These are phyloP conservation scores for Metschnikowia matae DNA, from an alignment of 805 yeast species.

Conservation along the genomic window DNA sequence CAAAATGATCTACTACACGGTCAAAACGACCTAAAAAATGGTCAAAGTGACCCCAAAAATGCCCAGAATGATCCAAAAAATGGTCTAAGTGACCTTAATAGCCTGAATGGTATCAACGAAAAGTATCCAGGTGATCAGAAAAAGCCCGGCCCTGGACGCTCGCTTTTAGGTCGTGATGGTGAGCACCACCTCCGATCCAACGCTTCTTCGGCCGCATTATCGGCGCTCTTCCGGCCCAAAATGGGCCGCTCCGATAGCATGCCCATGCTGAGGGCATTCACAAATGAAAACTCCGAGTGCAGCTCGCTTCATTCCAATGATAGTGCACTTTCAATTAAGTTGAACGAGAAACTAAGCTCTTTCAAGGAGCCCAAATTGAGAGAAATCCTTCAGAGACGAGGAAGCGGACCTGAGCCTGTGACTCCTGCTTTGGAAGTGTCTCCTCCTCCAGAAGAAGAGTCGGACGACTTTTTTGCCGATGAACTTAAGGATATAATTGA, in stretches of 20 bases:
- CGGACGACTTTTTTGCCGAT: slow-evolving; percentile 24
- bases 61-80: background rate
- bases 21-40: background rate
- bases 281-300: background rate
- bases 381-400: background rate
- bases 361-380: background rate
- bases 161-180: slow-evolving; percentile 6
- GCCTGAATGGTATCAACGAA: background rate
- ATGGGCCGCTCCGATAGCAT: slow-evolving; percentile 35
- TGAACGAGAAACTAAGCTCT: background rate
- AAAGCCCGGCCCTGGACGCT: background rate
- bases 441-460: background rate
- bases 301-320: background rate
- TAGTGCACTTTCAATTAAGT: background rate
- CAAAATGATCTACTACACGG: too few relatives aligned
- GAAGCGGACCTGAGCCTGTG: too few relatives aligned
- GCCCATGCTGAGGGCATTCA: slow-evolving; percentile 18
- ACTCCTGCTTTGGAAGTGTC: background rate
- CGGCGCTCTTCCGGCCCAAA: slow-evolving; percentile 41
- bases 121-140: slow-evolving; percentile 5
- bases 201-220: slow-evolving; percentile 46
- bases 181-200: slow-evolving; percentile 33
- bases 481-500: slow-evolving; percentile 49
- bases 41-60: too few relatives aligned
- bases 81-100: background rate